Evolutionary conservation across 176 grass and related monocot species (phyloP).

Genomic region (Dactylis glomerata): DNA sequence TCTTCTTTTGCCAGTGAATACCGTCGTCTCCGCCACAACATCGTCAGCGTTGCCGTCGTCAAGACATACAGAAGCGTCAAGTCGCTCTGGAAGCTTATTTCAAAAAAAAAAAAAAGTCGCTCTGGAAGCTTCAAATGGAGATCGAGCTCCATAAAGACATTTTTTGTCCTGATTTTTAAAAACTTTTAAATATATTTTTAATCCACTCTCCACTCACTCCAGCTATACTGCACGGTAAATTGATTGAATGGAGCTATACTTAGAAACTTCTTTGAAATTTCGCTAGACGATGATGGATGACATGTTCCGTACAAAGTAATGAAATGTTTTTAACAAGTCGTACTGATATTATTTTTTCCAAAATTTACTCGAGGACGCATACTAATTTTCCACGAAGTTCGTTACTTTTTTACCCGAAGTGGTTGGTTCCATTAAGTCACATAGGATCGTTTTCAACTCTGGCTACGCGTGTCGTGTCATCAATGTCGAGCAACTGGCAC

Average conservation of each 20-base stretch:
- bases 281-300: neutral
- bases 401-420: neutral
- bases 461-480: slow-evolving; percentile 7
- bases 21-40: neutral
- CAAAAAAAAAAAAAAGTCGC: too few species aligned
- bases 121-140: too few species aligned
- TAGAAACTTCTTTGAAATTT: neutral
- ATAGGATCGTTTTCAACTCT: neutral
- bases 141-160: too few species aligned
- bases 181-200: too few species aligned
- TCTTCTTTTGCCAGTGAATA: neutral
- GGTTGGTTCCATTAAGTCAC: neutral
- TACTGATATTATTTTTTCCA: neutral
- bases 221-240: too few species aligned
- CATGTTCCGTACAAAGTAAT: neutral
- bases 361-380: neutral
- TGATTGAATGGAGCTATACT: too few species aligned
- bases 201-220: too few species aligned
- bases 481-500: neutral
- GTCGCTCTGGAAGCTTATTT: too few species aligned
- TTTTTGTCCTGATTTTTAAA: too few species aligned
- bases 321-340: neutral
- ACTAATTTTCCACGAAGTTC: neutral
- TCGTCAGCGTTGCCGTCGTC: neutral
- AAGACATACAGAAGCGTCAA: too few species aligned